Conservation (phyloP, 192 early-diverging fungal species). For the Coemansia sp. region DNA sequence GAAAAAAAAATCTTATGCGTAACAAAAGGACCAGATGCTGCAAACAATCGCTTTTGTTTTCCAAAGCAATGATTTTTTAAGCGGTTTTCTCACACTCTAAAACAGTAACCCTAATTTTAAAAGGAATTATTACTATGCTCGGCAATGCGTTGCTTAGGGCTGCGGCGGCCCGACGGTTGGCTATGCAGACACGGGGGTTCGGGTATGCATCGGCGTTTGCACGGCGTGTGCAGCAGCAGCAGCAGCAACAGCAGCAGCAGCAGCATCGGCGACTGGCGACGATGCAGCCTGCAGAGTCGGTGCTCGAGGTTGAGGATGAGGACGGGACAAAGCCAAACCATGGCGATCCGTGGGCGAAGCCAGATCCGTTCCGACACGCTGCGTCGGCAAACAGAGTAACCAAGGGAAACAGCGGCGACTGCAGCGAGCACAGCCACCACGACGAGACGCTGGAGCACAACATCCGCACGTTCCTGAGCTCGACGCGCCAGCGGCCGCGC, state of each 20-base stretch:
- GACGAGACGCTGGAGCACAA: constrained; percentile 14
- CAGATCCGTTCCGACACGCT: constrained; percentile 2
- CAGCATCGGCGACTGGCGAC: constrained; percentile 15
- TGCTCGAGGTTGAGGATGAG: background rate
- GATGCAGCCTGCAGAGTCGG: constrained; percentile 6
- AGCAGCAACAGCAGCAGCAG: background rate
- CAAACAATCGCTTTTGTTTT: too few species aligned
- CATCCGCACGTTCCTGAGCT: constrained; percentile 41
- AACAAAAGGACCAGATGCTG: too few species aligned
- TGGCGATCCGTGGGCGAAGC: background rate
- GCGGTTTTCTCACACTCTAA: background rate
- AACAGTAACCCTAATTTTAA: background rate
- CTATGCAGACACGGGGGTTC: too few species aligned
- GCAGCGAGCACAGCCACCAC: background rate
- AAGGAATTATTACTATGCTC: constrained; percentile 9
- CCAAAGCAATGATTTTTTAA: too few species aligned
- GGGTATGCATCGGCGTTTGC: background rate
- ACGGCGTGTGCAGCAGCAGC: background rate
- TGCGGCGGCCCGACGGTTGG: background rate
- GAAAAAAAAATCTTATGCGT: too few species aligned
- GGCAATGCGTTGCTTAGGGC: constrained; percentile 14
- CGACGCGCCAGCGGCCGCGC: constrained; percentile 49
- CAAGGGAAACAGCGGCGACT: background rate
- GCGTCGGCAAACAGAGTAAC: background rate
- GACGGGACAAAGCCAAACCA: background rate